phyloP scores from a whole-genome alignment of 108 stramenopile genomes.

The Skeletonema costatum region DNA sequence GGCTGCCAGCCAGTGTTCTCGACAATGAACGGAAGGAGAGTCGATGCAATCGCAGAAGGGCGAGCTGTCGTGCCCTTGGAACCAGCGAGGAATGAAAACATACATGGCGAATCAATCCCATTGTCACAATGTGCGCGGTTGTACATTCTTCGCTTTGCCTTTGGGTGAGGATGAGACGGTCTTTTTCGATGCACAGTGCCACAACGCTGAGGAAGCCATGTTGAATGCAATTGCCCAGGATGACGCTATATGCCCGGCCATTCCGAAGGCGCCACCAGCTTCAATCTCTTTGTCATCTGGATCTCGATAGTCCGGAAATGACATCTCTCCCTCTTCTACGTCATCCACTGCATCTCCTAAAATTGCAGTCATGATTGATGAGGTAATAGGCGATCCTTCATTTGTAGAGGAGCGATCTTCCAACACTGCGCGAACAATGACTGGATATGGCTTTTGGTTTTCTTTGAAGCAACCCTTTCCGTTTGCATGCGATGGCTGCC shows the following conservation, averaged over 20 bases:
- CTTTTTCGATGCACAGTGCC: conserved; percentile 25
- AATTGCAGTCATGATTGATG: conserved; percentile 20
- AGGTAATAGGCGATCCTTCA: background rate
- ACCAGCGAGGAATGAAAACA: conserved; percentile 49
- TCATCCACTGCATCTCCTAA: conserved; percentile 48
- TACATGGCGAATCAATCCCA: conserved; percentile 42
- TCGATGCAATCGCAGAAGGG: conserved; percentile 28
- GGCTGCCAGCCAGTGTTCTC: conserved; percentile 55
- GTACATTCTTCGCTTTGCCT: background rate
- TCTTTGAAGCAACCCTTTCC: conserved; percentile 26
- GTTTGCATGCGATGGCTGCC: conserved; percentile 1
- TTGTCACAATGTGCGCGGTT: conserved; percentile 27
- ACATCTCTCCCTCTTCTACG: conserved; percentile 42
- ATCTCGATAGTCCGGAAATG: conserved; percentile 9
- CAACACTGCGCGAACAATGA: conserved; percentile 33
- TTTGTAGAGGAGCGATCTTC: conserved; percentile 4
- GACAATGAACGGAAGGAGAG: conserved; percentile 35
- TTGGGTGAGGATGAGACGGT: background rate
- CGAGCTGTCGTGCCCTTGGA: conserved; percentile 41
- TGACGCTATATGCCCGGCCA: conserved; percentile 52
- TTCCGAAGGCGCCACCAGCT: conserved; percentile 37
- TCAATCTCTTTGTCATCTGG: conserved; percentile 2
- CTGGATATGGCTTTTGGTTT: conserved; percentile 43
- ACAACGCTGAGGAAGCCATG: conserved; percentile 31
- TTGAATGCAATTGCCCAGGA: conserved; percentile 49